Evolutionary conservation across 306 rosid genomes (phyloP).

Genomic region (Notholithocarpus densiflorus): DNA sequence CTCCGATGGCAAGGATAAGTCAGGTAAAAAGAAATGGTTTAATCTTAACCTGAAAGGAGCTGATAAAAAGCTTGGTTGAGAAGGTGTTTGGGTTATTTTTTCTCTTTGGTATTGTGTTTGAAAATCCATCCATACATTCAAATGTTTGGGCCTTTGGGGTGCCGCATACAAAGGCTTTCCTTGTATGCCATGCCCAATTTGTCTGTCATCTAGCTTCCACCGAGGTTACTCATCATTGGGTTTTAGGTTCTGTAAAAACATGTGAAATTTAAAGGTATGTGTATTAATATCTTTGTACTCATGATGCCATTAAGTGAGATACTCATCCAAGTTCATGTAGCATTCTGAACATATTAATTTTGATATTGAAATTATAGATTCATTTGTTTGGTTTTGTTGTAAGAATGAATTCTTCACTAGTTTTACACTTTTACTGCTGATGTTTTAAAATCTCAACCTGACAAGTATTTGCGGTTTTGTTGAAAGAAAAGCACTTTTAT

Average conservation of each 20-base stretch:
- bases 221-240: conserved; percentile 30
- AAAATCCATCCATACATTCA: conserved; percentile 25
- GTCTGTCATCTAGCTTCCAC: conserved; percentile 36
- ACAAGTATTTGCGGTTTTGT: no score
- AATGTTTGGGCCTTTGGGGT: conserved; percentile 11
- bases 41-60: conserved; percentile 72
- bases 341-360: conserved; percentile 30
- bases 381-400: conserved; percentile 25
- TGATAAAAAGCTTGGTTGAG: conserved; percentile 51
- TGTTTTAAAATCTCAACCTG: no score
- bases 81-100: conserved; percentile 17
- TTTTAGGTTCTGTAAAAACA: conserved; percentile 37
- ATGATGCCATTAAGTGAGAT: not conserved
- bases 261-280: conserved; percentile 37
- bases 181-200: conserved; percentile 39
- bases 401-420: not conserved
- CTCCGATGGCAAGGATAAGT: conserved; percentile 85
- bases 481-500: no score
- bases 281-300: conserved; percentile 26
- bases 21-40: conserved; percentile 93
- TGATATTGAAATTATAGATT: conserved; percentile 34
- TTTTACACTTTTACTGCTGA: not conserved
- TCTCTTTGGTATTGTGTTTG: conserved; percentile 10
- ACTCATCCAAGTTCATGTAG: conserved; percentile 13
- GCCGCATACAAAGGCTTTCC: conserved; percentile 31